Base-by-base conservation (phyloP, 108 stramenopile genomes). In the Aurantiochytrium sp. region DNA sequence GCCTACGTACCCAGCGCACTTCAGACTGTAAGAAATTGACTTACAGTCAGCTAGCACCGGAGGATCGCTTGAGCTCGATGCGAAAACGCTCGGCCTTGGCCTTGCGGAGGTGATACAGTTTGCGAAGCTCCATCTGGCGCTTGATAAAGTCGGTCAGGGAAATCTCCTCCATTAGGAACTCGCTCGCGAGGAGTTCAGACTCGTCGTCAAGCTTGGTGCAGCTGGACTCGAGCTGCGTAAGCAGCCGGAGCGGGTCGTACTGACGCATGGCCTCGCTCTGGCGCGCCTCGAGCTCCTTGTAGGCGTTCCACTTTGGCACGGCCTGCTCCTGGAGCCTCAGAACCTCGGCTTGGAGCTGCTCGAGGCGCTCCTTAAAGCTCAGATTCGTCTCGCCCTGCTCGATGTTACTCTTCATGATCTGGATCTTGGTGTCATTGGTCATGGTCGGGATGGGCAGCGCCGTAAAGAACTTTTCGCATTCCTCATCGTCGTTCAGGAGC, bases 71-170 rank as follows among this genome's bases (percentile, higher is more conserved):
- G 45, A 81, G 73, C 45, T 81, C 42, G 42, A 48, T 27, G 27
- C 73, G 73, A 42, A 81, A 81, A 2, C 73, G 73, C 45, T 81
- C 73, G 6, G 73, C 73, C 45, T 81, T 81, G 39, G 73, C 73
- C 24, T 48, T 81, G 12, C 73, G 12, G 24, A 81, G 73, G 73
- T 81, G 73, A n/a, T 81, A 81, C n/a, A 81, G 45, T 48, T 81
- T 81, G 45, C 73, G 73, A 81, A 81, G 73, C 73, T 81, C 73
- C 1, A 81, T 41, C 45, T 81, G 42, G 27, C 73, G 73, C 39
- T 81, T 81, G 42, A 81, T 48, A 48, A 81, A 81, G 24, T 81
- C 73, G 6, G 39, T 6, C 2, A 81, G 45, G 12, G 73, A 30
- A n/a, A 81, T 81, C 30, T 81, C 73, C 45, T 81, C 73, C 10